Evolutionary conservation across 345 rosid genomes (phyloP), one percentile per base, ranked within the genome.

Genomic region (Eucalyptus marginata): DNA sequence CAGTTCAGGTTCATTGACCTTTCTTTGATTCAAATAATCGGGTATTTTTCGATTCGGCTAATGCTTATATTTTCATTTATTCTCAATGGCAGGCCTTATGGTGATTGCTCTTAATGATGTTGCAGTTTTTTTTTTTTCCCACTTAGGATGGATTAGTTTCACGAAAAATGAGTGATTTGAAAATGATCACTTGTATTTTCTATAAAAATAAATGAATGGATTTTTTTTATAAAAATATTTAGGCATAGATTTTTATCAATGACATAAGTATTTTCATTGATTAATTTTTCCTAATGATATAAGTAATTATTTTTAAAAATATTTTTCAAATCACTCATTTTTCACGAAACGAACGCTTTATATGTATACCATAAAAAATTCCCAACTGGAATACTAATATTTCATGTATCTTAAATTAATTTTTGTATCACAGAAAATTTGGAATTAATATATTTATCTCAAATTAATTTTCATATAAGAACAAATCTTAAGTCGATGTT

Each of bases 241-340:
- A 52, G 58, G 1, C 2, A 8, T 52, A 18, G 10, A 52, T 20
- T 52, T 18, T 52, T 52, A 20, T 20, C 1, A 8, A 52, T 20
- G 1, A 8, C 0, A 52, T 0, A 52, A n/a, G n/a, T 52, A 20
- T 52, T 52, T 3, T 52, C 0, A 0, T 52, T 20, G 25, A 52
- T 52, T 52, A 52, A 52, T 52, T 18, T 20, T 52, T 52, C 4
- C 10, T 18, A 52, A 52, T 18, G 0, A 52, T 52, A 18, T 18
- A 7, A 7, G 0, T 7, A 52, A 52, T 18, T 7, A 52, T 52
- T 52, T 50, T 50, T 1, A 51, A 44, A 52, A 1, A 51, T 17
- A 7, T 18, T 17, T 51, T 3, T 52, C 5, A 52, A 52, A 18
- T 18, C 0, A 18, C 0, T 18, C 2, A 52, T 52, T 18, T 1